Base-by-base conservation (phyloP, 2,329 filamentous ascomycete genomes). In the Penicillium sp. region DNA sequence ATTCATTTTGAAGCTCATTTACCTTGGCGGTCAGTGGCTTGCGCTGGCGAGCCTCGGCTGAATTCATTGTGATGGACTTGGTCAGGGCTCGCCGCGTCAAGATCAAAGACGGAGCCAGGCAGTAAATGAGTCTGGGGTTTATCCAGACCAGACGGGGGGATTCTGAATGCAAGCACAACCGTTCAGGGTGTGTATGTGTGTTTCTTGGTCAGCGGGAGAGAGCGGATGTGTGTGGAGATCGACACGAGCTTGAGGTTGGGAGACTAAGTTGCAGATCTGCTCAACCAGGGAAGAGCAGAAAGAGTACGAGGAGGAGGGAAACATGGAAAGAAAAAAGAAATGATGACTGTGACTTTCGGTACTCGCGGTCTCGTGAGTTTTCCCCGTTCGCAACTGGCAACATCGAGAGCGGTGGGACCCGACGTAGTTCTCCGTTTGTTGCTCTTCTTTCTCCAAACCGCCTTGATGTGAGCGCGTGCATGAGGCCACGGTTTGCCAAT, bases 21-120 rank as follows among this genome's bases (percentile, higher is more conserved):
- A 40, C 41, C 32, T 52, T 42, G 17, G 39, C 23, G 26, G 43
- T 33, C 22, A 46, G 38, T 40, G 41, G 51, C 48, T 52, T 56
- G 41, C 62, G 63, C 45, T 56, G 57, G 46, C 54, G 58, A 41
- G 59, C 42, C 30, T 62, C 57, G 38, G 54, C 37, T 43, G 46
- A 40, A 35, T 51, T 54, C 64, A 66, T 68, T 35, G 33, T 47
- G 23, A 29, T 17, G 9, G 25, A 11, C 12, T 27, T 13, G 12
- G 6, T 4, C 11, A 27, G 25, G n/a, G 9, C 25, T 22, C 18
- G 18, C 18, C 18, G 9, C 18, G 18, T 5, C 18, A 9, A 9
- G 18, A 22, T 22, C 18, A 9, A 9, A 22, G 18, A 22, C 9
- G 18, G 9, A 22, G 18, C 18, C 18, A 22, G 18, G 9, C n/a